phyloP scores from a whole-genome alignment of 768 basidiomycete species.

The Leccinum ochraceum region DNA sequence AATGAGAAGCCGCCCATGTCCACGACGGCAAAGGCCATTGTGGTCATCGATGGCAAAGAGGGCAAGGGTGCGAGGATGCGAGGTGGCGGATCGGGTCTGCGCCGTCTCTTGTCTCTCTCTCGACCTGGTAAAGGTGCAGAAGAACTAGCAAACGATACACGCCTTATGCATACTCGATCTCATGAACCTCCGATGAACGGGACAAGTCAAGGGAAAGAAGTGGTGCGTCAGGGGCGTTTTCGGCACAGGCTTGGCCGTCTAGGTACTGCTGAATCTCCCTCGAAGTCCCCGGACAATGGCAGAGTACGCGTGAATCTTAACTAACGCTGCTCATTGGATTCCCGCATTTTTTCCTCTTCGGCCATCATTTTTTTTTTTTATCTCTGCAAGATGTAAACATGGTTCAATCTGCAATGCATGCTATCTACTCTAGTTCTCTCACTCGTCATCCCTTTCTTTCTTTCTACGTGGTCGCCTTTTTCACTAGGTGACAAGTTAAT shows the following conservation, averaged over 20 bases:
- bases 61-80: conserved; percentile 31
- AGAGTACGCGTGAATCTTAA: conserved; percentile 39
- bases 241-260: conserved; percentile 31
- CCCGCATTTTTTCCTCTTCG: conserved; percentile 4
- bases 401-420: conserved; percentile 25
- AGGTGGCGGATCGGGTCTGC: conserved; percentile 33
- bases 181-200: conserved; percentile 27
- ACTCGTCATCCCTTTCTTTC: conserved; percentile 6
- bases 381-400: conserved; percentile 30
- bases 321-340: conserved; percentile 28
- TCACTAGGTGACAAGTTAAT: conserved; percentile 10
- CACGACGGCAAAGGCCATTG: conserved; percentile 62
- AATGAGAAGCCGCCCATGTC: conserved; percentile 39
- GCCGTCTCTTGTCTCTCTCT: conserved; percentile 36
- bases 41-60: conserved; percentile 58
- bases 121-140: conserved; percentile 33
- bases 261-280: conserved; percentile 28
- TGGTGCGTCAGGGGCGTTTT: conserved; percentile 29
- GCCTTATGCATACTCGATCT: conserved; percentile 26
- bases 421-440: conserved; percentile 11
- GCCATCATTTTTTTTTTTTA: conserved; percentile 10
- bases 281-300: conserved; percentile 34
- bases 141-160: conserved; percentile 27
- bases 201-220: conserved; percentile 22
- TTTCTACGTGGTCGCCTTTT: conserved; percentile 11